Evolutionary conservation across 23 red algal genomes (phyloP).

Genomic region (Gracilaria caudata): DNA sequence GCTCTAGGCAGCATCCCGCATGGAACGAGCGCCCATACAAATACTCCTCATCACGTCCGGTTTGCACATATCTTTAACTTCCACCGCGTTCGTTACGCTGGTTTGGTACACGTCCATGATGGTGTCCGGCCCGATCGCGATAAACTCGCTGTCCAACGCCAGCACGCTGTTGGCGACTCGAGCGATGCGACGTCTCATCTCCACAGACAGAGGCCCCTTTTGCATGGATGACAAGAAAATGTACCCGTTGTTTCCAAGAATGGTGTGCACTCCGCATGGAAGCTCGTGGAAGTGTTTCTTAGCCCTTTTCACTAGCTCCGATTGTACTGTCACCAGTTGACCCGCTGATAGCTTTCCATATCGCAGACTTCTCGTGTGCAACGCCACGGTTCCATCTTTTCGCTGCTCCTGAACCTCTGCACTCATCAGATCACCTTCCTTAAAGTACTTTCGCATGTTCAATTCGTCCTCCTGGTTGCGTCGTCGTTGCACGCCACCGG

Average conservation of each 20-base stretch:
- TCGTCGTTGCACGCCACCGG: slow-evolving; percentile 87
- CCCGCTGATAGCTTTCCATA: slow-evolving; percentile 80
- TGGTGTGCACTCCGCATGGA: slow-evolving; percentile 63
- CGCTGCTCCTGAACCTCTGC: slow-evolving; percentile 96
- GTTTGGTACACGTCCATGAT: slow-evolving; percentile 74
- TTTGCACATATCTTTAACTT: slow-evolving; percentile 61
- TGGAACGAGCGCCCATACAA: slow-evolving; percentile 48
- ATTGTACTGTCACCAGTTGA: slow-evolving; percentile 72
- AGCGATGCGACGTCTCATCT: slow-evolving; percentile 59
- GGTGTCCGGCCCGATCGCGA: slow-evolving; percentile 84
- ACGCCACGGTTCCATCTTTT: slow-evolving; percentile 81
- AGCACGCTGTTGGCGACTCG: slow-evolving; percentile 82
- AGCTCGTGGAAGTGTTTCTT: slow-evolving; percentile 87
- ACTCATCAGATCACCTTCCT: slow-evolving; percentile 86
- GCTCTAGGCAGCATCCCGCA: slow-evolving; percentile 53
- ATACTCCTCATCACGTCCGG: slow-evolving; percentile 56
- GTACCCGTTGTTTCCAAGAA: slow-evolving; percentile 96
- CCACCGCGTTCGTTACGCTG: slow-evolving; percentile 14
- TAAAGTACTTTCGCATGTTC: slow-evolving; percentile 93
- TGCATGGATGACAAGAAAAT: slow-evolving; percentile 75
- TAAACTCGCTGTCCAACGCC: slow-evolving; percentile 73
- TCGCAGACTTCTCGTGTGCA: slow-evolving; percentile 86
- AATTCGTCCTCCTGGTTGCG: slow-evolving; percentile 93
- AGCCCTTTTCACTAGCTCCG: slow-evolving; percentile 82
- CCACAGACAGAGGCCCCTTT: slow-evolving; percentile 2